Percentiles rank a stretch among this genome's conserved stretches.
These are phyloP conservation scores for Antitrichia curtipendula DNA, from an alignment of 225 moss, liverwort and hornwort species.

Conservation along the genomic window DNA sequence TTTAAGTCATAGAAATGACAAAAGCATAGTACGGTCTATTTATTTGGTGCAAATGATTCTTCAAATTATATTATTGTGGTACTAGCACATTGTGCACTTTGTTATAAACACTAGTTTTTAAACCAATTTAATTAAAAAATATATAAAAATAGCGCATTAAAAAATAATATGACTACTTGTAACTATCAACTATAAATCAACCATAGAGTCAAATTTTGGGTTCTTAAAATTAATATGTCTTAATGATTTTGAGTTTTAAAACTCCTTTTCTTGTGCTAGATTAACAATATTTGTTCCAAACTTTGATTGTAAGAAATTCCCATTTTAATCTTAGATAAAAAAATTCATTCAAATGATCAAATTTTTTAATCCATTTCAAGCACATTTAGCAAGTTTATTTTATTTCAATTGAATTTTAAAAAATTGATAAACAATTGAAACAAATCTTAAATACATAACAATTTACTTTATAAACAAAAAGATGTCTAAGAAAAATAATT, in stretches of 20 bases:
- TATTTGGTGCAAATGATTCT: neutral
- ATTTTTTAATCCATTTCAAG: neutral
- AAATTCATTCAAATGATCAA: neutral
- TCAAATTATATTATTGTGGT: neutral
- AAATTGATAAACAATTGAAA: neutral
- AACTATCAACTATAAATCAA: too few relatives aligned
- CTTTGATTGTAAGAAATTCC: too few relatives aligned
- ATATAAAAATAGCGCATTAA: neutral
- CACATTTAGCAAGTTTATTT: too few relatives aligned
- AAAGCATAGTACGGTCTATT: neutral
- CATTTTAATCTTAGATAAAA: neutral
- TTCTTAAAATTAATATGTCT: too few relatives aligned
- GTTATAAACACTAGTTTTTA: neutral
- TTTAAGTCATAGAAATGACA: neutral
- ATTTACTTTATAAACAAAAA: too few relatives aligned
- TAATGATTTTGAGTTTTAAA: neutral
- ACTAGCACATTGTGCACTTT: neutral
- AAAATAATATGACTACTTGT: neutral
- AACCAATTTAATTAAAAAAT: neutral
- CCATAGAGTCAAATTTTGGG: neutral
- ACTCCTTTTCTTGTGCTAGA: too few relatives aligned
- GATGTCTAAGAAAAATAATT: too few relatives aligned
- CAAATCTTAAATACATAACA: neutral
- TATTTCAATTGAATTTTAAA: too few relatives aligned
- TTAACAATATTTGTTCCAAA: too few relatives aligned